Conservation (phyloP, 2,329 filamentous ascomycete species). For the Metarhizium brunneum region DNA sequence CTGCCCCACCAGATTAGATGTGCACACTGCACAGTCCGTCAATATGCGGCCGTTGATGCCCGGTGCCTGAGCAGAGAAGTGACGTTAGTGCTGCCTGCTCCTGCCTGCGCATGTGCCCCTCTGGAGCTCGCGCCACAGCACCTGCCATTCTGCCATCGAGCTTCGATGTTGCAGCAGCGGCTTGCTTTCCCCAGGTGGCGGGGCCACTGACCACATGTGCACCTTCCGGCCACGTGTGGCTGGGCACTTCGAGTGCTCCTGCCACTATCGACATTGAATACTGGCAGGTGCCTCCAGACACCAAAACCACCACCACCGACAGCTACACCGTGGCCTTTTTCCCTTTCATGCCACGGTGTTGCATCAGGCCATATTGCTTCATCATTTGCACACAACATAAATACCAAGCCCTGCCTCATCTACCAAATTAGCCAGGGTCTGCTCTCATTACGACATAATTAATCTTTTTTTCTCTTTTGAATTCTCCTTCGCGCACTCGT, state of each 20-base stretch:
- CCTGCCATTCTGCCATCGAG: not conserved
- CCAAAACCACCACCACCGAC: not conserved
- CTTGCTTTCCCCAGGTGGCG: no score
- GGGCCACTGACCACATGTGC: no score
- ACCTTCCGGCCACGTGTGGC: not conserved
- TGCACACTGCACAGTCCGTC: no score
- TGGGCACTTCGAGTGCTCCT: not conserved
- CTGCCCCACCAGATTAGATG: no score
- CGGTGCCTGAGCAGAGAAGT: no score
- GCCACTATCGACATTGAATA: not conserved
- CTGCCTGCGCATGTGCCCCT: no score
- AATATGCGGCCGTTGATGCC: no score
- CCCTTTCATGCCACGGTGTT: conserved; percentile 2
- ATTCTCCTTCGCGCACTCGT: not conserved
- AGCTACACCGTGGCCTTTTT: conserved; percentile 22
- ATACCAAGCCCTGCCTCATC: not conserved
- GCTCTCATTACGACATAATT: not conserved
- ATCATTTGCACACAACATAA: no score
- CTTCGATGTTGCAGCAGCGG: no score
- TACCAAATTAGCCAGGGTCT: not conserved
- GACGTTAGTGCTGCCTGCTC: no score
- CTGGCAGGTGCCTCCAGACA: not conserved
- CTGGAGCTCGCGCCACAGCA: conserved; percentile 17
- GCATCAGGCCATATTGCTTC: conserved; percentile 2
- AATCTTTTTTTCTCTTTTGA: not conserved